phyloP scores from a whole-genome alignment of 306 rosid genomes.

The Castanea sativa region DNA sequence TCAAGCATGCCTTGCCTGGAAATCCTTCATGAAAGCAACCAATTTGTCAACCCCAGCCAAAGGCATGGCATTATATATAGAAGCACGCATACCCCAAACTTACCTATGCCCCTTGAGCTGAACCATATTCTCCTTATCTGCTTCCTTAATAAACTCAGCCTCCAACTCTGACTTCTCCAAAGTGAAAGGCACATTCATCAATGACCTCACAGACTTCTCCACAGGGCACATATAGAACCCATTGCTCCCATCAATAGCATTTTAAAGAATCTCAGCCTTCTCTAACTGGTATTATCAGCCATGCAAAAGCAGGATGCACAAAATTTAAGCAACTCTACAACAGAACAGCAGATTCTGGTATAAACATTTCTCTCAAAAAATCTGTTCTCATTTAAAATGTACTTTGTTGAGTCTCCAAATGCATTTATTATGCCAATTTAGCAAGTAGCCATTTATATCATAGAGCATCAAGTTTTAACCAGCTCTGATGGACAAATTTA shows the following conservation, averaged over 20 bases:
- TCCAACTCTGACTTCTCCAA: conserved; percentile 85
- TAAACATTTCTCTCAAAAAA: conserved; percentile 19
- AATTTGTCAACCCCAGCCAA: conserved; percentile 92
- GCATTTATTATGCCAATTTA: conserved; percentile 11
- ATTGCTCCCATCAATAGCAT: conserved; percentile 65
- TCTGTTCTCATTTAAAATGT: conserved; percentile 6
- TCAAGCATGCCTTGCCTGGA: conserved; percentile 74
- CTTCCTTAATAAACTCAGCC: conserved; percentile 87
- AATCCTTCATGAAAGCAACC: conserved; percentile 93
- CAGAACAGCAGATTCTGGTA: conserved; percentile 95
- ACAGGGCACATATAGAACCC: conserved; percentile 87
- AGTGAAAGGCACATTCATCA: conserved; percentile 97
- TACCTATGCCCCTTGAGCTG: conserved; percentile 97
- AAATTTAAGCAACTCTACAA: conserved; percentile 55
- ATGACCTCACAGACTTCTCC: conserved; percentile 78
- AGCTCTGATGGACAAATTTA: neutral
- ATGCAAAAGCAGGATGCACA: conserved; percentile 55
- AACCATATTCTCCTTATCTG: conserved; percentile 82
- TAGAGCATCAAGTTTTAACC: neutral
- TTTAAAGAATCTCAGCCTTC: conserved; percentile 76
- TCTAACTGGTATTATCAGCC: conserved; percentile 47
- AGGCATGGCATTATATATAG: conserved; percentile 96
- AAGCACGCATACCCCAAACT: conserved; percentile 96
- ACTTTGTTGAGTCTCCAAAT: neutral
- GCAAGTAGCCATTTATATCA: neutral